Conservation (phyloP, 2,329 filamentous ascomycete species). For the Sordariomycetes sp. region DNA sequence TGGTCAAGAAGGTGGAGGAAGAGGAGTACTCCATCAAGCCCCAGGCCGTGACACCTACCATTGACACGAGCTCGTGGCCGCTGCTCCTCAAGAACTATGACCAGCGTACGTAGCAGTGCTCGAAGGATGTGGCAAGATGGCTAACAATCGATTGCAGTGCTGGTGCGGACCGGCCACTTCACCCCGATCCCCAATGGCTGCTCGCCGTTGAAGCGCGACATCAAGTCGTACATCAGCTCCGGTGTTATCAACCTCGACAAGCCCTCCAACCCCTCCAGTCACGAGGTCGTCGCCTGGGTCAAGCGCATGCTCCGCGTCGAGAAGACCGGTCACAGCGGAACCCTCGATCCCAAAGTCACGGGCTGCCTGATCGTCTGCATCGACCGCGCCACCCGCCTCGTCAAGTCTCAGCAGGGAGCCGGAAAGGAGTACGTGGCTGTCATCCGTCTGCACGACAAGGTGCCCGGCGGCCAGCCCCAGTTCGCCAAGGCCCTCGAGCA, state of each 20-base stretch:
- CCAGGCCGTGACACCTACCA: slow-evolving; percentile 64
- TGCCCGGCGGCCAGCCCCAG: slow-evolving; percentile 86
- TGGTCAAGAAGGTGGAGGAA: slow-evolving; percentile 29
- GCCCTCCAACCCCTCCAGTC: slow-evolving; percentile 92
- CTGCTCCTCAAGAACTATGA: slow-evolving; percentile 94
- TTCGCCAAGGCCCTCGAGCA: slow-evolving; percentile 92
- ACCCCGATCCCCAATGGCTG: slow-evolving; percentile 93
- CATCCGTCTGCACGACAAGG: slow-evolving; percentile 88
- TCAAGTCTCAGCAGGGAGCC: slow-evolving; percentile 97
- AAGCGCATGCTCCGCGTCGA: slow-evolving; percentile 88
- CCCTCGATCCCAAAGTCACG: slow-evolving; percentile 95
- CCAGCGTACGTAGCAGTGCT: slow-evolving; percentile 54
- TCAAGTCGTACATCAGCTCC: slow-evolving; percentile 94
- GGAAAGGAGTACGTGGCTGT: slow-evolving; percentile 99
- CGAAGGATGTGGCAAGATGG: not conserved
- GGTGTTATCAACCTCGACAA: slow-evolving; percentile 87
- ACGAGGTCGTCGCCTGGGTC: slow-evolving; percentile 99
- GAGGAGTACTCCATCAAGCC: slow-evolving; percentile 88
- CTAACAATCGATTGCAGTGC: slow-evolving; percentile 42
- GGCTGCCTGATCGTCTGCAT: slow-evolving; percentile 92
- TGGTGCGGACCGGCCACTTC: slow-evolving; percentile 91
- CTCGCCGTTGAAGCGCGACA: slow-evolving; percentile 82
- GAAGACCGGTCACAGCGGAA: slow-evolving; percentile 97
- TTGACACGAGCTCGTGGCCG: slow-evolving; percentile 87
- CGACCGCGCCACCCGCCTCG: slow-evolving; percentile 91